Percentiles rank a stretch among this genome's conserved stretches.
Conservation (phyloP, 2,329 filamentous ascomycete species). For the Monosporascus sp. region DNA sequence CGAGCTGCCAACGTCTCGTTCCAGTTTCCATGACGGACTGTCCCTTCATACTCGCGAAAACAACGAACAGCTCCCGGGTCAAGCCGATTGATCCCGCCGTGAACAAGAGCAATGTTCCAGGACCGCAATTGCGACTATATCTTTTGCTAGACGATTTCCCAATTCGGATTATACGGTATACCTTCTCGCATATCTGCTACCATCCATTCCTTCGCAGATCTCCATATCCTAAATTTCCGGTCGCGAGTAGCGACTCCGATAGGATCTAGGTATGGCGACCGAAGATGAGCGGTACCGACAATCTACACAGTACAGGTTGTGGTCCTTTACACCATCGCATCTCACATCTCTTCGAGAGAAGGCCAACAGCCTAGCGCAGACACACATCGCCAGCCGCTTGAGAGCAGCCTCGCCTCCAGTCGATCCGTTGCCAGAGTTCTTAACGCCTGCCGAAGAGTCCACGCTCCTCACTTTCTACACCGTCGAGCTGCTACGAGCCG, state of each 20-base stretch:
- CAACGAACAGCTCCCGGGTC: too few species aligned
- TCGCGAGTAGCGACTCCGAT: too few species aligned
- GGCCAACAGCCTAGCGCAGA: slow-evolving; percentile 69
- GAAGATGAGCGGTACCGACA: slow-evolving; percentile 90
- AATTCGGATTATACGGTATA: too few species aligned
- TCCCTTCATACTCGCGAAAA: too few species aligned
- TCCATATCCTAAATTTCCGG: too few species aligned
- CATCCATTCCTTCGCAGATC: too few species aligned
- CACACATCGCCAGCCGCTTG: slow-evolving; percentile 52
- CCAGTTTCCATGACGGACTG: background rate
- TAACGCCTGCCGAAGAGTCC: slow-evolving; percentile 78
- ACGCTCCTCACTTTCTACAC: slow-evolving; percentile 75
- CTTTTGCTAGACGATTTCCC: too few species aligned
- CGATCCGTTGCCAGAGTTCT: slow-evolving; percentile 62
- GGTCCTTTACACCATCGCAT: slow-evolving; percentile 78
- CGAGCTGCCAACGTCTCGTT: background rate
- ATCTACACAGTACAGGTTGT: slow-evolving; percentile 84
- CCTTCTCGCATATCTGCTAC: too few species aligned
- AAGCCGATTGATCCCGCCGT: too few species aligned
- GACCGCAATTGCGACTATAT: too few species aligned
- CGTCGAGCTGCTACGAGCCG: slow-evolving; percentile 51
- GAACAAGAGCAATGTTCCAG: too few species aligned
- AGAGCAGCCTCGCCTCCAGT: slow-evolving; percentile 46
- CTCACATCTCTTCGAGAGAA: slow-evolving; percentile 67
- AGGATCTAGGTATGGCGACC: slow-evolving; percentile 51